phyloP scores from a whole-genome alignment of 768 basidiomycete genomes.

The Boletellus ananiceps region DNA sequence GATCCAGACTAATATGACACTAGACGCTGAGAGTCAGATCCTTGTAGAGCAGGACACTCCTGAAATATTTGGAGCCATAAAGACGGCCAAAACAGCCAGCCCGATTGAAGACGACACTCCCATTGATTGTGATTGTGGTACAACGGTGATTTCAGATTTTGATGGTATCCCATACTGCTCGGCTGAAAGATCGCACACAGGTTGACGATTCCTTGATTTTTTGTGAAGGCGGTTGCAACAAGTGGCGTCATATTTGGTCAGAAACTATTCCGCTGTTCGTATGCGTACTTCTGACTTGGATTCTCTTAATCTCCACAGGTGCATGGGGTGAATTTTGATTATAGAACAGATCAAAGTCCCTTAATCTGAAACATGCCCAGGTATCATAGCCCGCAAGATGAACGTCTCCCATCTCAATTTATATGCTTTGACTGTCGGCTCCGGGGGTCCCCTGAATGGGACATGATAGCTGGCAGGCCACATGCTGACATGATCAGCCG shows the following conservation, averaged over 20 bases:
- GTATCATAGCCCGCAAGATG: slow-evolving; percentile 57
- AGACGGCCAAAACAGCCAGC: slow-evolving; percentile 10
- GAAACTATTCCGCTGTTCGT: slow-evolving; percentile 14
- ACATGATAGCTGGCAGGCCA: slow-evolving; percentile 55
- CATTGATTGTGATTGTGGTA: slow-evolving; percentile 67
- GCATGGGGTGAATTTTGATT: slow-evolving; percentile 34
- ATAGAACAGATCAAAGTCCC: neutral
- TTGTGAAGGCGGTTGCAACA: slow-evolving; percentile 70
- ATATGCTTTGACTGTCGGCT: slow-evolving; percentile 76
- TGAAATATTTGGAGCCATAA: neutral
- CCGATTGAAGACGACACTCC: slow-evolving; percentile 33
- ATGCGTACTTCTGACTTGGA: neutral
- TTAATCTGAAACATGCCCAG: slow-evolving; percentile 29
- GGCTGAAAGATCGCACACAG: slow-evolving; percentile 31
- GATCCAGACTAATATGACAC: neutral
- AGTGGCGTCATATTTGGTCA: slow-evolving; percentile 77
- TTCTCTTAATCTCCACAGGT: slow-evolving; percentile 20
- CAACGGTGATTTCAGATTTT: slow-evolving; percentile 37
- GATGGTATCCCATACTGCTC: neutral
- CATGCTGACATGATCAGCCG: slow-evolving; percentile 55
- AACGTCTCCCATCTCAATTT: slow-evolving; percentile 55
- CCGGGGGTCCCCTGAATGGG: slow-evolving; percentile 62
- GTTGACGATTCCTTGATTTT: slow-evolving; percentile 51
- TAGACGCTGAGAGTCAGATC: slow-evolving; percentile 34
- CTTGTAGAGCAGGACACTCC: slow-evolving; percentile 10